Percentiles rank a stretch among this genome's conserved stretches.
Evolutionary conservation across 345 rosid species (phyloP).

Genomic region (Populus alba): DNA sequence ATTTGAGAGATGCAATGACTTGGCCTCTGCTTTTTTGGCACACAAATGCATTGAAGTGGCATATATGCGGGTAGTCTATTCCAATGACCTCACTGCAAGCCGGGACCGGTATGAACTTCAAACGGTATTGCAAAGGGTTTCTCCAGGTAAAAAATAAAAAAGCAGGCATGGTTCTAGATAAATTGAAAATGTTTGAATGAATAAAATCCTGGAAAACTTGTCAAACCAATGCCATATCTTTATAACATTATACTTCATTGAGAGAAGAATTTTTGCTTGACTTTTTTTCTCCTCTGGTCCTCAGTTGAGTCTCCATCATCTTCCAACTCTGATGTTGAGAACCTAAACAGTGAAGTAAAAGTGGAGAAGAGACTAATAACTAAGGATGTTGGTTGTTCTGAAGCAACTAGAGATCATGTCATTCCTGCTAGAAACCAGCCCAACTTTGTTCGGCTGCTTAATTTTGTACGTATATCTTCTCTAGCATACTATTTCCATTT

Average conservation of each 20-base stretch:
- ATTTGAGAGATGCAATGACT: slow-evolving; percentile 16
- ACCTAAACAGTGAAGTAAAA: slow-evolving; percentile 8
- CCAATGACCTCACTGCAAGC: slow-evolving; percentile 1
- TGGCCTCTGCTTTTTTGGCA: slow-evolving; percentile 17
- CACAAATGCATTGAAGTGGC: slow-evolving; percentile 20
- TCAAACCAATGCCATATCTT: not conserved
- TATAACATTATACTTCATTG: too few species aligned
- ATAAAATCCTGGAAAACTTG: not conserved
- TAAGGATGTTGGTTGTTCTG: slow-evolving; percentile 5
- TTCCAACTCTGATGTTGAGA: slow-evolving; percentile 18
- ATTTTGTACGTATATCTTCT: slow-evolving; percentile 11
- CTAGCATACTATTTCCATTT: not conserved
- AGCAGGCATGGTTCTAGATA: not conserved
- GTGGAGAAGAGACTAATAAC: not conserved
- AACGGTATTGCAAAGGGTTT: not conserved
- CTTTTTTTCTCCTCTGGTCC: not conserved
- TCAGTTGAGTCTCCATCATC: slow-evolving; percentile 23
- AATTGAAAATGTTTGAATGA: not conserved
- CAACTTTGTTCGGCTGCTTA: slow-evolving; percentile 5
- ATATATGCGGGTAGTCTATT: slow-evolving; percentile 13
- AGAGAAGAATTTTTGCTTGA: not conserved
- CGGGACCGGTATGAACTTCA: slow-evolving; percentile 12
- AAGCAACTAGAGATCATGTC: not conserved
- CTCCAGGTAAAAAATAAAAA: slow-evolving; percentile 5
- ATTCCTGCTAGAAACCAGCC: slow-evolving; percentile 9